phyloP scores from a whole-genome alignment of 2,329 filamentous ascomycete species.

The Nemania sp. region DNA sequence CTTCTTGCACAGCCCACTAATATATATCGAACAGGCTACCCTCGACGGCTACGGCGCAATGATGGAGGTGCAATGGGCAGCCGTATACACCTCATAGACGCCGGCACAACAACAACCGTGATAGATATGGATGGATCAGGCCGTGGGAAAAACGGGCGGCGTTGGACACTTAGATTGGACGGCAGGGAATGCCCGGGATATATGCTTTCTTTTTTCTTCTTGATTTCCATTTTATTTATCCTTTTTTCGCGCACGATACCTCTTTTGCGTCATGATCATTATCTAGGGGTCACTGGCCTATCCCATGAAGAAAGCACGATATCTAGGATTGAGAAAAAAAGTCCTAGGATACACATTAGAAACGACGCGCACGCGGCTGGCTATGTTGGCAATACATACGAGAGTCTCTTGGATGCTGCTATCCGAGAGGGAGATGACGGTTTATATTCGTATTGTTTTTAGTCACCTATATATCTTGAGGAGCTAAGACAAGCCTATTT shows the following conservation, averaged over 20 bases:
- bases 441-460: conserved; percentile 19
- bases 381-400: background rate
- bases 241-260: conserved; percentile 33
- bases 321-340: conserved; percentile 10
- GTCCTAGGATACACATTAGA: background rate
- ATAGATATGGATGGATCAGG: background rate
- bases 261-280: conserved; percentile 26
- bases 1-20: conserved; percentile 18
- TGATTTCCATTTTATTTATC: conserved; percentile 8
- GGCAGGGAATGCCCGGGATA: conserved; percentile 15
- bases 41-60: conserved; percentile 38
- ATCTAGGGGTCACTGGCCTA: no score
- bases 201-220: background rate
- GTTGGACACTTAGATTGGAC: conserved; percentile 20
- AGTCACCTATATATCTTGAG: conserved; percentile 14
- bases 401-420: background rate
- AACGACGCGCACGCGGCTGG: background rate
- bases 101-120: background rate
- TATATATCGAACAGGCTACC: conserved; percentile 26
- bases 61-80: conserved; percentile 41
- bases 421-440: background rate
- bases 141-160: background rate
- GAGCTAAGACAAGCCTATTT: conserved; percentile 12
- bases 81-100: conserved; percentile 38
- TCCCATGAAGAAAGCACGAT: no score